Base-by-base conservation (phyloP, 2,329 filamentous ascomycete genomes). In the Truncatella angustata region DNA sequence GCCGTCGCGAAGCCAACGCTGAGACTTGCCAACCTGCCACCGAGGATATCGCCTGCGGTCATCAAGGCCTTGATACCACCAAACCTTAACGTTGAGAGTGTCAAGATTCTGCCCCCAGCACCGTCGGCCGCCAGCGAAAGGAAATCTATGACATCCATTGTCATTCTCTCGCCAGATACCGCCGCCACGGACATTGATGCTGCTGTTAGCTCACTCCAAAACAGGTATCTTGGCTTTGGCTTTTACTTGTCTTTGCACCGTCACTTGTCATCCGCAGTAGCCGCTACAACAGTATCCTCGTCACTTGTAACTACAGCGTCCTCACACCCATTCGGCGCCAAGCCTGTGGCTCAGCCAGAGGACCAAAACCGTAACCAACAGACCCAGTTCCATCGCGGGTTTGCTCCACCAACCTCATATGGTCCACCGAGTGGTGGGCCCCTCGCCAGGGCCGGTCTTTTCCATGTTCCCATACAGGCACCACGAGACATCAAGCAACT, bases 211-310 rank as follows among this genome's bases (percentile, higher is more conserved):
- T 73, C 81, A 3, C 73, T 96, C 28, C 90, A 95, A 64, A 91
- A 94, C 58, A 84, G 81, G 58, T 96, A 97, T 66, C 74, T 96
- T 14, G 92, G 92, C 14, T 91, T 84, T 66, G 92, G 92, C 4
- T 91, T 87, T 72, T 87, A 92, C 67, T 76, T 97, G 2, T 87
- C 83, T 5, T 78, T 96, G 40, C 90, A 92, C 54, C 80, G 91
- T 9, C 89, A 95, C 71, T 78, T 96, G 4, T 95, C 91, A 0
- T 95, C 91, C 3, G 85, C 86, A 1, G 78, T 88, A n/a, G 67
- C 77, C 21, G 74, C 78, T 5, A 70, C 79, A 1, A 60, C 66
- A 1, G 63, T 68, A 5, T 63, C 62, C 9, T 61, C 70, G 3
- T 68, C 50, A 1, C 18, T 43, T 6, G 68, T 74, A n/a, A 76